Base-by-base conservation (phyloP, 1,284 basidiomycete genomes). In the Tetrapyrgos nigripes region DNA sequence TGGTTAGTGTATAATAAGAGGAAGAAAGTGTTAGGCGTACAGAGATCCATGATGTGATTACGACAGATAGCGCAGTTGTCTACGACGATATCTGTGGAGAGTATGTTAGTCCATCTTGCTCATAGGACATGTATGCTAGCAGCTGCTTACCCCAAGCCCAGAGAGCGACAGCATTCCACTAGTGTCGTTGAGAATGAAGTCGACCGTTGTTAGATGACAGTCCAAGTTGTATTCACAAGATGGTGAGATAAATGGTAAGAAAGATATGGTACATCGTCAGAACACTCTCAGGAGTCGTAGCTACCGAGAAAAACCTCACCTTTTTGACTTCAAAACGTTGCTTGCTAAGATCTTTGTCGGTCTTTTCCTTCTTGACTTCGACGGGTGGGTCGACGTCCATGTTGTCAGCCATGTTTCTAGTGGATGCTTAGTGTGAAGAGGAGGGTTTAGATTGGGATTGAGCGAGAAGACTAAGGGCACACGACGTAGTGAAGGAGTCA, bases 41-140 rank as follows among this genome's bases (percentile, higher is more conserved):
- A 98, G 51, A 97, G 89, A 76, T 98, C 96, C 96, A 98, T 98
- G 80, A 98, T 98, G 73, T 98, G 96, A 76, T 96, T 97, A 71
- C 93, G 87, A 82, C 94, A 96, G 76, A 97, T 97, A 49, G 95
- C 94, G 68, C 94, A 97, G 76, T 96, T 97, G 76, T 97, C 95
- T 55, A 97, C 94, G 61, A 96, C 94, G 69, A 97, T 96, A 73
- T 96, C 94, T 95, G 66, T 43, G 46, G 27, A 2, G 19, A 40
- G 19, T 9, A 33, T 24, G n/a, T 55, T 45, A 27, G 35, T 54
- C 33, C 60, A 29, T 57, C 17, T 27, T 50, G 29, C 53, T 62
- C n/a, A 21, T 26, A 44, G n/a, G 14, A 61, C 60, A 56, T 57
- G 63, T 48, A 44, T 43, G 67, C 28, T 11, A 37, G 19, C 14